phyloP scores from a whole-genome alignment of 2,329 filamentous ascomycete species.

The Aspergillus costaricaensis region DNA sequence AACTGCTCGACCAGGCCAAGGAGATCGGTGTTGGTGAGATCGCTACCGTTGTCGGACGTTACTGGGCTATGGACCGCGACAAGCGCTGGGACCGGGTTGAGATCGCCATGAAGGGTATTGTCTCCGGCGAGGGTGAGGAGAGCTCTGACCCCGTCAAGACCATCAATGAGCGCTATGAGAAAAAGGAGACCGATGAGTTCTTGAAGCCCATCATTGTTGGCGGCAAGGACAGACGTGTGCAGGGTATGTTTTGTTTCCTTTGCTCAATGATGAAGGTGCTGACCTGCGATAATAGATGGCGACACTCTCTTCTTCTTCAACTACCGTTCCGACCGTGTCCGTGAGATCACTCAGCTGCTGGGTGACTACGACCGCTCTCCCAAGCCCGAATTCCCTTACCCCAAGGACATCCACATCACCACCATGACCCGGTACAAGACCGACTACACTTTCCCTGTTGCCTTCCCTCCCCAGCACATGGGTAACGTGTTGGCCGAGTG shows the following conservation, averaged over 20 bases:
- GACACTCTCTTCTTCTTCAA: conserved; percentile 99
- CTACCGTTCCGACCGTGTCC: conserved; percentile 96
- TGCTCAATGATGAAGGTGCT: conserved; percentile 11
- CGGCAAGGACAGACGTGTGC: conserved; percentile 79
- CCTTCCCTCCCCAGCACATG: conserved; percentile 94
- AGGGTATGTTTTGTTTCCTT: conserved; percentile 58
- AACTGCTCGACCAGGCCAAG: conserved; percentile 76
- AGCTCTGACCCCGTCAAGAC: conserved; percentile 82
- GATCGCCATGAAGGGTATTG: conserved; percentile 81
- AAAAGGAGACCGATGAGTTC: conserved; percentile 94
- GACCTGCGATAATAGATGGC: conserved; percentile 60
- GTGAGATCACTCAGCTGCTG: conserved; percentile 92
- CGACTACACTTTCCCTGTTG: conserved; percentile 88
- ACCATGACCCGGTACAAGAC: conserved; percentile 99
- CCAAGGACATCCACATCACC: conserved; percentile 80
- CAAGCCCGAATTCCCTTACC: conserved; percentile 87
- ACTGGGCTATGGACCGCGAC: conserved; percentile 99
- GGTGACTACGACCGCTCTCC: conserved; percentile 91
- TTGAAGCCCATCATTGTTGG: conserved; percentile 95
- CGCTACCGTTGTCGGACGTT: conserved; percentile 89
- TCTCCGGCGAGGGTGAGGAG: conserved; percentile 83
- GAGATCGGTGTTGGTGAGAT: conserved; percentile 86
- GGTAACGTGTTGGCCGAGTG: conserved; percentile 98
- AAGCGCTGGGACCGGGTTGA: conserved; percentile 98
- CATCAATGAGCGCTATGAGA: conserved; percentile 83